Conservation (phyloP, 2,329 filamentous ascomycete species). For the Hirsutella rhossiliensis region DNA sequence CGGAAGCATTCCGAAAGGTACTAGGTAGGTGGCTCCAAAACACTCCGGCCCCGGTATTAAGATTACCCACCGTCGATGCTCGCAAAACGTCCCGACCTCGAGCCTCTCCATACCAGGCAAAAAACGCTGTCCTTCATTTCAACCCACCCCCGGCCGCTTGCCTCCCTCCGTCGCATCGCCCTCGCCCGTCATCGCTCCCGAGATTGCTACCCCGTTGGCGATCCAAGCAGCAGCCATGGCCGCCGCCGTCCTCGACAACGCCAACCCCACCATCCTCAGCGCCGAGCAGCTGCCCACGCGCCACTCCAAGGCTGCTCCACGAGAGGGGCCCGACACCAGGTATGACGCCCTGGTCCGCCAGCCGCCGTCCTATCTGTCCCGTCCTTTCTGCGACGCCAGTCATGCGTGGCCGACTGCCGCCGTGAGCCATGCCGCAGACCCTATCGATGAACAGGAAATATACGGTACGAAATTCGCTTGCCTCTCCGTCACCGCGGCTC, state of each 20-base stretch:
- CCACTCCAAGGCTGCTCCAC: slow-evolving; percentile 34
- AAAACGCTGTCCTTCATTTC: no score
- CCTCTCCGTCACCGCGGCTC: no score
- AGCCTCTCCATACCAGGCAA: no score
- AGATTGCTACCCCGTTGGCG: not conserved
- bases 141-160: no score
- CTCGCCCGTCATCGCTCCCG: not conserved
- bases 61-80: no score
- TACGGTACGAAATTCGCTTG: slow-evolving; percentile 49
- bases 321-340: slow-evolving; percentile 32
- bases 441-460: slow-evolving; percentile 94
- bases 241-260: slow-evolving; percentile 47
- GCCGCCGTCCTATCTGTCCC: slow-evolving; percentile 29
- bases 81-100: no score
- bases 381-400: slow-evolving; percentile 25
- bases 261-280: slow-evolving; percentile 87
- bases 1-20: no score
- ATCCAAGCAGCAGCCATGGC: slow-evolving; percentile 7
- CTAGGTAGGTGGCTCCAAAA: no score
- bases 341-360: slow-evolving; percentile 35
- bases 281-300: slow-evolving; percentile 80
- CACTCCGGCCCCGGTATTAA: no score
- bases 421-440: slow-evolving; percentile 49
- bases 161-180: not conserved
- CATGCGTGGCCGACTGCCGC: slow-evolving; percentile 19